Percentiles rank a stretch among this genome's conserved stretches.
These are phyloP conservation scores for Tetraselmis chui DNA, from an alignment of 139 green algal genomes.

Conservation along the genomic window DNA sequence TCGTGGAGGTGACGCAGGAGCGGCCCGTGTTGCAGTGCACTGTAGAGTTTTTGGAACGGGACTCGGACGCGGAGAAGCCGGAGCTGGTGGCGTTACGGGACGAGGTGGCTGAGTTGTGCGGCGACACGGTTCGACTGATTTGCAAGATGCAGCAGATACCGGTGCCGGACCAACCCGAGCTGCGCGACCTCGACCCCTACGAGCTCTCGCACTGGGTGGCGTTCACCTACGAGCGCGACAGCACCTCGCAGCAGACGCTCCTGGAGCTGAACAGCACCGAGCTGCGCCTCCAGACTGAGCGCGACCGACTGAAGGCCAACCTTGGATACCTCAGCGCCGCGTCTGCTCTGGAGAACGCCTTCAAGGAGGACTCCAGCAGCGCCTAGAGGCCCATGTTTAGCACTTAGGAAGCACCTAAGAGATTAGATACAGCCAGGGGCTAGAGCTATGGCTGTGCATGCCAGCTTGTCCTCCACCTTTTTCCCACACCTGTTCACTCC, in stretches of 20 bases:
- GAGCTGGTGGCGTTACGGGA: neutral
- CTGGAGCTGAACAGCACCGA: neutral
- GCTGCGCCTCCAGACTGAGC: neutral
- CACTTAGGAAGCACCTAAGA: too few relatives aligned
- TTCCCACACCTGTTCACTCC: too few relatives aligned
- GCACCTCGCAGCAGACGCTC: neutral
- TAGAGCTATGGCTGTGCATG: too few relatives aligned
- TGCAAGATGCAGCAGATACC: neutral
- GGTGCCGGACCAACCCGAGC: neutral
- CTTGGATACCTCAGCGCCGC: neutral
- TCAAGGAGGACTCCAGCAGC: neutral
- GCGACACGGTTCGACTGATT: neutral
- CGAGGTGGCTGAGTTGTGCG: neutral
- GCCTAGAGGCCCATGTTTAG: too few relatives aligned
- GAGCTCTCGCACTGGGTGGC: neutral
- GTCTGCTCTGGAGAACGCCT: neutral
- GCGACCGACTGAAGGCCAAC: neutral
- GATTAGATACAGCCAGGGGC: too few relatives aligned
- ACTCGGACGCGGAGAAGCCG: constrained; percentile 1
- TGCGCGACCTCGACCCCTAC: neutral
- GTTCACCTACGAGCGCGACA: neutral
- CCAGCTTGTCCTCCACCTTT: too few relatives aligned
- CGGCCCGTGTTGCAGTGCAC: constrained; percentile 3
- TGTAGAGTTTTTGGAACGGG: neutral
- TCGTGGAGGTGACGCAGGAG: constrained; percentile 10